Conservation (phyloP, 78 protist genomes). For the Dictyostelium brefeldianum region DNA sequence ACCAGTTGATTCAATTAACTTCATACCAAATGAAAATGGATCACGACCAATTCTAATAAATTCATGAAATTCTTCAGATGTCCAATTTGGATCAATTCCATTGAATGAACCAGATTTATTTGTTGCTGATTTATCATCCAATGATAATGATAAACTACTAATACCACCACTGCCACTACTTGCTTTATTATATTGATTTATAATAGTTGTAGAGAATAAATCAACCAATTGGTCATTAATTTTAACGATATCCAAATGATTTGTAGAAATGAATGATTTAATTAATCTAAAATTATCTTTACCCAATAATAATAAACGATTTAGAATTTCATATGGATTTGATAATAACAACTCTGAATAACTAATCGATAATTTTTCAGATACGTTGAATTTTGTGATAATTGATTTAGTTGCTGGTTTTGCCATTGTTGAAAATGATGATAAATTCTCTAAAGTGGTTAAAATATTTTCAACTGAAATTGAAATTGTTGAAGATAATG, state of each 20-base stretch:
- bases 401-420: slow-evolving; percentile 53
- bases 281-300: slow-evolving; percentile 56
- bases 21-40: slow-evolving; percentile 76
- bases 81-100: slow-evolving; percentile 60
- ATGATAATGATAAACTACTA: neutral
- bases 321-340: slow-evolving; percentile 42
- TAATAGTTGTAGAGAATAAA: slow-evolving; percentile 24
- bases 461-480: neutral
- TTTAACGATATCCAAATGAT: slow-evolving; percentile 1
- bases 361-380: slow-evolving; percentile 39
- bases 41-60: slow-evolving; percentile 62
- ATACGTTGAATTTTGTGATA: slow-evolving; percentile 46
- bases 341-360: slow-evolving; percentile 22
- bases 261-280: slow-evolving; percentile 22
- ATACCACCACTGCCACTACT: neutral
- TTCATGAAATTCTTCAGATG: slow-evolving; percentile 74
- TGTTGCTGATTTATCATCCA: neutral
- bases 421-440: slow-evolving; percentile 16
- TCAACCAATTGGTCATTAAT: slow-evolving; percentile 48
- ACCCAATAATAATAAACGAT: slow-evolving; percentile 8
- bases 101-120: neutral
- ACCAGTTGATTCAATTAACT: slow-evolving; percentile 38
- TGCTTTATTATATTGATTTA: neutral
- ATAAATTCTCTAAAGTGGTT: slow-evolving; percentile 14
- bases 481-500: neutral